phyloP scores from a whole-genome alignment of 371 early-diverging fungal species.

The Rhizopus arrhizus region DNA sequence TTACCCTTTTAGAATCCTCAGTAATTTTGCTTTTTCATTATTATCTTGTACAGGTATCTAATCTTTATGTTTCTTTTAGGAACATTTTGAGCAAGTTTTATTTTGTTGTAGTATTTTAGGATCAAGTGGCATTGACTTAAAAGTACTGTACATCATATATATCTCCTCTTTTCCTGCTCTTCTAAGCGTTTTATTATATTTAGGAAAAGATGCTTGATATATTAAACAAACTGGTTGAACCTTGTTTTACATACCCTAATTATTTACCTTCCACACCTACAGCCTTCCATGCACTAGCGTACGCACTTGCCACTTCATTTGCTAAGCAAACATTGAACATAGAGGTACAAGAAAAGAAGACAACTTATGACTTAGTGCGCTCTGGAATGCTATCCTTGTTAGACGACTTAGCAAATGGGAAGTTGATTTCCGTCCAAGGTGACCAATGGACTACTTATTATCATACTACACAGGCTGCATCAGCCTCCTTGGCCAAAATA shows the following conservation, averaged over 20 bases:
- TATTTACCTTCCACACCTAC: slow-evolving; percentile 45
- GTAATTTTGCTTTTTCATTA: slow-evolving; percentile 23
- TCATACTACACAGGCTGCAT: slow-evolving; percentile 5
- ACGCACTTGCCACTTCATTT: slow-evolving; percentile 45
- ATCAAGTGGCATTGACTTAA: slow-evolving; percentile 31
- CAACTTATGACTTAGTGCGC: slow-evolving; percentile 8
- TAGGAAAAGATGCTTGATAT: slow-evolving; percentile 40
- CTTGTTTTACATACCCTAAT: slow-evolving; percentile 26
- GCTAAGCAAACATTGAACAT: slow-evolving; percentile 6
- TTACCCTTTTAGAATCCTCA: slow-evolving; percentile 32
- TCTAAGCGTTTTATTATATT: neutral
- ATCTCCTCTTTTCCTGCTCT: neutral
- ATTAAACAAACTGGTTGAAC: slow-evolving; percentile 31
- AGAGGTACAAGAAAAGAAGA: neutral
- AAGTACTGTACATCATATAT: slow-evolving; percentile 25
- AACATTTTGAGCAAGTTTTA: slow-evolving; percentile 47
- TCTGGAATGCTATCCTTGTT: slow-evolving; percentile 30
- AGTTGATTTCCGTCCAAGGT: slow-evolving; percentile 32
- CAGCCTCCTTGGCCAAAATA: slow-evolving; percentile 23
- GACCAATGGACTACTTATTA: slow-evolving; percentile 29
- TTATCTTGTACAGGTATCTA: neutral
- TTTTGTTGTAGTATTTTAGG: slow-evolving; percentile 46
- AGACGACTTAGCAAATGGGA: slow-evolving; percentile 35
- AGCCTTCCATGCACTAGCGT: slow-evolving; percentile 46
- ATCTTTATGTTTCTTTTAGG: slow-evolving; percentile 26